Conservation (phyloP, 2,329 filamentous ascomycete genomes). For the Cercospora sp. region DNA sequence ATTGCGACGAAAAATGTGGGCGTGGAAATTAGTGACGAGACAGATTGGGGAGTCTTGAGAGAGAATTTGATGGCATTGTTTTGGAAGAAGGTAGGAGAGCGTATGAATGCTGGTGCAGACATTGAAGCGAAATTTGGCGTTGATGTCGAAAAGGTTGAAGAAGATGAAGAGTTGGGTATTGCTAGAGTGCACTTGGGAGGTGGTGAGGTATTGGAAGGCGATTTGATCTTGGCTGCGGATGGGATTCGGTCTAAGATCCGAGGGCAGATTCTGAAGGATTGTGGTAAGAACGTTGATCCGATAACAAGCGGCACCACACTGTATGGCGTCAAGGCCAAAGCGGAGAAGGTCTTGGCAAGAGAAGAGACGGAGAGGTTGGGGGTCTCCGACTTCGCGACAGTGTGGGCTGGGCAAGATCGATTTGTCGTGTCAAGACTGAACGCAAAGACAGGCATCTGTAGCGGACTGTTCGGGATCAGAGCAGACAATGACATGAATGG, state of each 20-base stretch:
- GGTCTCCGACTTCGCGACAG: conserved; percentile 6
- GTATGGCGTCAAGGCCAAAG: conserved; percentile 5
- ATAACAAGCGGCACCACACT: conserved; percentile 10
- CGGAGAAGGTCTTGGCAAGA: not conserved
- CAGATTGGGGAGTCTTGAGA: conserved; percentile 12
- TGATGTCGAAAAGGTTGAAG: conserved; percentile 6
- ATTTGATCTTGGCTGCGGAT: conserved; percentile 18
- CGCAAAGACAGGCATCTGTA: not conserved
- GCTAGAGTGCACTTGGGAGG: conserved; percentile 1
- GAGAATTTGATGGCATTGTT: conserved; percentile 12
- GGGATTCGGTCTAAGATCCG: conserved; percentile 14
- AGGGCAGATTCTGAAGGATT: conserved; percentile 8
- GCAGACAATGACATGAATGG: conserved; percentile 12
- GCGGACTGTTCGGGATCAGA: conserved; percentile 9
- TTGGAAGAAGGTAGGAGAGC: conserved; percentile 1
- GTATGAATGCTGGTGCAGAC: not conserved
- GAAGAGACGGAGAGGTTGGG: conserved; percentile 5
- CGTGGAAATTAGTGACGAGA: conserved; percentile 2
- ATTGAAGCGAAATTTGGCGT: conserved; percentile 1
- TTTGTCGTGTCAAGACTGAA: conserved; percentile 15
- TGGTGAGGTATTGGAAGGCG: conserved; percentile 6
- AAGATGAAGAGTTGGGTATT: not conserved
- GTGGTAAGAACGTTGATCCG: conserved; percentile 3
- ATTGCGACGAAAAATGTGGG: conserved; percentile 10
- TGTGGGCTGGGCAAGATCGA: conserved; percentile 11